phyloP scores from a whole-genome alignment of 1,284 basidiomycete genomes.

The Xerocomus minutiporus region DNA sequence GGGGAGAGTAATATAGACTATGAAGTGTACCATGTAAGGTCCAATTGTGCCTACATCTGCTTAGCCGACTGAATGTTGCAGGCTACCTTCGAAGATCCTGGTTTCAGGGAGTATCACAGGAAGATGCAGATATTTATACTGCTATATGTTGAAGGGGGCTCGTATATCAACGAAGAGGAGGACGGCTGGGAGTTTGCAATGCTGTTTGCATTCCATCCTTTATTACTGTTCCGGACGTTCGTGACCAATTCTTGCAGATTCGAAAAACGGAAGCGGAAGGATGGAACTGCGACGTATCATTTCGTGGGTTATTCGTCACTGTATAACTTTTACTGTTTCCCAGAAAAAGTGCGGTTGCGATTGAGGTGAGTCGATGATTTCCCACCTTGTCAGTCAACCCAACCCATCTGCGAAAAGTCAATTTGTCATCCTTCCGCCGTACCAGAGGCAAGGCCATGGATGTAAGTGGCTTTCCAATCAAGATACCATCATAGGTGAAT shows the following conservation, averaged over 20 bases:
- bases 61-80: constrained; percentile 31
- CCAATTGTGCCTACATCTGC: constrained; percentile 1
- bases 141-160: constrained; percentile 93
- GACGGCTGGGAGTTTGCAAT: constrained; percentile 86
- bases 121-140: constrained; percentile 93
- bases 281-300: constrained; percentile 66
- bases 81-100: constrained; percentile 83
- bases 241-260: constrained; percentile 47
- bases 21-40: constrained; percentile 82
- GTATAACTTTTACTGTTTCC: constrained; percentile 92
- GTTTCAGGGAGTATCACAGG: constrained; percentile 91
- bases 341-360: constrained; percentile 79
- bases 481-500: constrained; percentile 4
- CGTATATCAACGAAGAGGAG: constrained; percentile 88
- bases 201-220: constrained; percentile 49
- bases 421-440: constrained; percentile 91
- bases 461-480: constrained; percentile 49
- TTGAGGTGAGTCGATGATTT: constrained; percentile 57
- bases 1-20: constrained; percentile 60
- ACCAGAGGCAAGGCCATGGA: constrained; percentile 86
- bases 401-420: constrained; percentile 50
- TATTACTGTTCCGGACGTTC: not conserved
- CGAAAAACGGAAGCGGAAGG: constrained; percentile 71
- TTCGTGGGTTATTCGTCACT: constrained; percentile 90
- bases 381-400: not conserved